Conservation (phyloP, 495 filamentous ascomycete species). For the Aspergillus leporis region DNA sequence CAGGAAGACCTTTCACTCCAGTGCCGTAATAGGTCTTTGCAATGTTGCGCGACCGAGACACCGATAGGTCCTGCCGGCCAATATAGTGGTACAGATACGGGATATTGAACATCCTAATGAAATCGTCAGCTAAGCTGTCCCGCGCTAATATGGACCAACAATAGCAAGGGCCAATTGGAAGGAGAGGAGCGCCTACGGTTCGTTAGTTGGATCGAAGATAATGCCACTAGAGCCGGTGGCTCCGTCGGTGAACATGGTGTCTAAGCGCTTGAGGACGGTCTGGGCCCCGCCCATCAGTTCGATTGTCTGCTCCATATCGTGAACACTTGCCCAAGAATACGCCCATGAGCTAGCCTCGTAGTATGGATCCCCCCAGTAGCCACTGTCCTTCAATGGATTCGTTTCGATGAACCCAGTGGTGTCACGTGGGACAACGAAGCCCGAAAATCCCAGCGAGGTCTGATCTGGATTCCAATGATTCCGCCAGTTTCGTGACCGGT, state of each 20-base stretch:
- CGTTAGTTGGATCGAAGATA: constrained; percentile 68
- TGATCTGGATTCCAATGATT: constrained; percentile 68
- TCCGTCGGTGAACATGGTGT: constrained; percentile 50
- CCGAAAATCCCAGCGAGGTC: constrained; percentile 55
- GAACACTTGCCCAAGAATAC: constrained; percentile 68
- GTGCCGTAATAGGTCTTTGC: constrained; percentile 42
- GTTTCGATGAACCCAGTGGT: constrained; percentile 57
- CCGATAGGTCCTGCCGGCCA: constrained; percentile 56
- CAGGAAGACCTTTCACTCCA: constrained; percentile 48
- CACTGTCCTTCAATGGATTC: constrained; percentile 52
- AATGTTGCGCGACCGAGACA: constrained; percentile 34
- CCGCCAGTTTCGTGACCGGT: constrained; percentile 67
- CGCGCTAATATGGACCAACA: not conserved
- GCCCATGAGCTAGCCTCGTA: constrained; percentile 70
- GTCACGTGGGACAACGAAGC: constrained; percentile 65
- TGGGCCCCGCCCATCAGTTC: constrained; percentile 54
- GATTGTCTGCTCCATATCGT: constrained; percentile 65
- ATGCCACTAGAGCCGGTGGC: constrained; percentile 53
- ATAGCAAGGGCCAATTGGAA: not conserved
- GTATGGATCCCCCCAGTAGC: constrained; percentile 64
- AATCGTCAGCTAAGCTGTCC: constrained; percentile 6
- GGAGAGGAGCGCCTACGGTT: constrained; percentile 46
- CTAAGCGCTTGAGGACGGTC: constrained; percentile 30
- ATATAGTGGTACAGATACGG: constrained; percentile 74
- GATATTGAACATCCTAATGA: constrained; percentile 58